These are phyloP conservation scores for Mycena galericulata DNA, from an alignment of 768 basidiomycete species.

Conservation along the genomic window DNA sequence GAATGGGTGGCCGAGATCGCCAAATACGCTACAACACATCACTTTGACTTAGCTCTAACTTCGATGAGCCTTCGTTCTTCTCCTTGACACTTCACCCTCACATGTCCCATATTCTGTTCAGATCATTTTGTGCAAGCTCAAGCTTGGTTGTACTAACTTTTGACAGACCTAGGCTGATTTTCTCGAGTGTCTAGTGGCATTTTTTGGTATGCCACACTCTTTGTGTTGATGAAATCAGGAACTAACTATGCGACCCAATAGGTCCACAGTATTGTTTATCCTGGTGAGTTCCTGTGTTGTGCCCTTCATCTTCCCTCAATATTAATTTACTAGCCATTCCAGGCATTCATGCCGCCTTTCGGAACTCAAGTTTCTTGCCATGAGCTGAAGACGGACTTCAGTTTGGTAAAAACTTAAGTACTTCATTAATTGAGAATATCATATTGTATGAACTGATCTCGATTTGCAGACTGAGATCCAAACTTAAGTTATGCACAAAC, in stretches of 20 bases:
- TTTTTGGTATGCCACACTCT: conserved; percentile 10
- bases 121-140: conserved; percentile 5
- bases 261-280: conserved; percentile 7
- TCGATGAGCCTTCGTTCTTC: conserved; percentile 3
- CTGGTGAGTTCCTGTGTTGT: neutral
- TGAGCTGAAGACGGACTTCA: conserved; percentile 4
- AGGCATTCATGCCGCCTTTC: too few species aligned
- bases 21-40: conserved; percentile 4
- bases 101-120: conserved; percentile 1
- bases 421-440: conserved; percentile 10
- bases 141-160: conserved; percentile 11
- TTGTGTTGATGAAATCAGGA: conserved; percentile 10
- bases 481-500: conserved; percentile 5
- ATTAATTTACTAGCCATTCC: neutral
- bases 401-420: conserved; percentile 2
- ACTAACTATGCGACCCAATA: conserved; percentile 9
- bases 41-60: conserved; percentile 9
- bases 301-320: conserved; percentile 2
- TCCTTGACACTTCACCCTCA: conserved; percentile 8
- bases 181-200: neutral
- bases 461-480: neutral
- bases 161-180: too few species aligned
- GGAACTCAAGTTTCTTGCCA: neutral
- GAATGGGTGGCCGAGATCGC: conserved; percentile 6
- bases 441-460: conserved; percentile 6